Conservation (phyloP, 495 filamentous ascomycete genomes). For the Aspergillus conjunctus region DNA sequence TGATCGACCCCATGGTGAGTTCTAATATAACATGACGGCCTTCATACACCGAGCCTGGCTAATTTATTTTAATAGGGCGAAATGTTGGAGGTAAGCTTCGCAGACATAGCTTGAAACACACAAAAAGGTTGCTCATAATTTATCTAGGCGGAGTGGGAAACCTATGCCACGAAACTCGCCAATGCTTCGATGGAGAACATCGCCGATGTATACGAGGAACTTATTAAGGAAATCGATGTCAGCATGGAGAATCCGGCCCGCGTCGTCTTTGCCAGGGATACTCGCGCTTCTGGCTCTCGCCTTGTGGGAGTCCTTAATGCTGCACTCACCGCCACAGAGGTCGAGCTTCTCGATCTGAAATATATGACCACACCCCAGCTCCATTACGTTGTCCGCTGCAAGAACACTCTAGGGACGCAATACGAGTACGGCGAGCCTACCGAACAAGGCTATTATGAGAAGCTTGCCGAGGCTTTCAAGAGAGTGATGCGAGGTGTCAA, state of each 20-base stretch:
- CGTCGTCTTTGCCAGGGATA: slow-evolving; percentile 90
- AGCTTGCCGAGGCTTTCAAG: slow-evolving; percentile 78
- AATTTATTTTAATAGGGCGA: slow-evolving; percentile 61
- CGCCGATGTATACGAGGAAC: slow-evolving; percentile 69
- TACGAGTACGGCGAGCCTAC: slow-evolving; percentile 84
- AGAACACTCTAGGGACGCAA: slow-evolving; percentile 83
- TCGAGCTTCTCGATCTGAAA: slow-evolving; percentile 77
- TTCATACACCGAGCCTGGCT: slow-evolving; percentile 1
- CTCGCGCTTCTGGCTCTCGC: slow-evolving; percentile 82
- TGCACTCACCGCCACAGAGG: slow-evolving; percentile 72
- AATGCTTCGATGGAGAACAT: slow-evolving; percentile 79
- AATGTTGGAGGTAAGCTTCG: slow-evolving; percentile 77
- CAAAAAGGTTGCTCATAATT: slow-evolving; percentile 4
- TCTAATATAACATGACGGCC: not conserved
- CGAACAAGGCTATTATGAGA: slow-evolving; percentile 93
- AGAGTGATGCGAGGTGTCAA: slow-evolving; percentile 75
- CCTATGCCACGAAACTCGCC: slow-evolving; percentile 80
- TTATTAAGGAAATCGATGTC: slow-evolving; percentile 73
- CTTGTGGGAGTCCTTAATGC: slow-evolving; percentile 76
- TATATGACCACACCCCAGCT: slow-evolving; percentile 92
- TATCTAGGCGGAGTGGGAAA: slow-evolving; percentile 77
- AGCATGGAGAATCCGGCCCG: slow-evolving; percentile 68
- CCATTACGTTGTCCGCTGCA: slow-evolving; percentile 92
- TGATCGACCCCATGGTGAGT: slow-evolving; percentile 89
- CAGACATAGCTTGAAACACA: not conserved